phyloP scores from a whole-genome alignment of 1,284 basidiomycete species.

The Schizophyllum commune region DNA sequence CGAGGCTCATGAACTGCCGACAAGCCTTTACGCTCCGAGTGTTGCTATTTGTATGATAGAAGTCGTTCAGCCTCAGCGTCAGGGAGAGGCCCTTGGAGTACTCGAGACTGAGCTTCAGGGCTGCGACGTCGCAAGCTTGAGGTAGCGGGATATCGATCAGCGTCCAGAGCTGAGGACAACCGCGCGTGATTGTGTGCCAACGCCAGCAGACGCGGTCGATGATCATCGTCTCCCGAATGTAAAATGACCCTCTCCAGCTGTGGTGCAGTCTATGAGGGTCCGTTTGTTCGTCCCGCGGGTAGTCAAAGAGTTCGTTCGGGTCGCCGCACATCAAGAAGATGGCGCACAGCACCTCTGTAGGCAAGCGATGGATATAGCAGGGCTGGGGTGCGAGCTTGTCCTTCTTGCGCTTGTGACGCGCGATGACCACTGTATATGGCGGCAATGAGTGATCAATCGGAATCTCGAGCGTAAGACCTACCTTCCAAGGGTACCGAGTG shows the following conservation, averaged over 20 bases:
- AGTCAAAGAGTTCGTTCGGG: not conserved
- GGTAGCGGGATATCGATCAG: not conserved
- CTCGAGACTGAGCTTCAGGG: not conserved
- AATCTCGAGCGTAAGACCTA: too few relatives aligned
- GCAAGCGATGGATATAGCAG: not conserved
- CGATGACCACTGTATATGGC: too few relatives aligned
- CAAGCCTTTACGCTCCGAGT: not conserved
- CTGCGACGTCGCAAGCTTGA: not conserved
- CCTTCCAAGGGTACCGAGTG: too few relatives aligned
- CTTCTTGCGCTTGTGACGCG: too few relatives aligned
- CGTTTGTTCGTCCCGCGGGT: not conserved
- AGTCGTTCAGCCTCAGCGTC: not conserved
- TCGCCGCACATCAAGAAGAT: not conserved
- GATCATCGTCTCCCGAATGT: not conserved
- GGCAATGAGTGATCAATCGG: too few relatives aligned
- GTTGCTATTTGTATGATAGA: not conserved
- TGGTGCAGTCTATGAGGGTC: not conserved
- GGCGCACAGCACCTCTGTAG: not conserved
- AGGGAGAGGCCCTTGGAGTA: not conserved
- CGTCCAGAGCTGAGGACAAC: not conserved
- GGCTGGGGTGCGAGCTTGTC: too few relatives aligned
- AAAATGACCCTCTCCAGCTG: not conserved
- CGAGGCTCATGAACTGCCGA: not conserved
- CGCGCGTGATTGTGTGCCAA: not conserved
- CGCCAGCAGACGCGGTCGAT: not conserved